Evolutionary conservation across 2,329 filamentous ascomycete species (phyloP), one percentile per base, ranked within the genome.

Genomic region (Penicillium italicum): DNA sequence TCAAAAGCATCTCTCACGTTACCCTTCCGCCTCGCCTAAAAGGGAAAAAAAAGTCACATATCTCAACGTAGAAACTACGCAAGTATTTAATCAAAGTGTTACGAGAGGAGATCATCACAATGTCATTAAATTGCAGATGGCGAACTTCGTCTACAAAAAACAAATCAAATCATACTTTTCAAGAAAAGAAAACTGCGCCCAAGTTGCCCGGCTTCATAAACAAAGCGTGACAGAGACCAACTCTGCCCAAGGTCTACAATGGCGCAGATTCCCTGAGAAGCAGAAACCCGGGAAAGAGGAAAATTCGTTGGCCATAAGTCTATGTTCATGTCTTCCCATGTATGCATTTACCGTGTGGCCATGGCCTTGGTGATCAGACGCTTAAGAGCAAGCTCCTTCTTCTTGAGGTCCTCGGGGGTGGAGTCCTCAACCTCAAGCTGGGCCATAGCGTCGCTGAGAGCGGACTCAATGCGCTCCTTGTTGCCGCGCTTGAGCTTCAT

Each of bases 391-490:
- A 99, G 83, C 85, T 99, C 94, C 88, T 97, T 96, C 91, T 97
- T 97, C 90, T 96, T 97, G 69, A 99, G 83, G 75, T 99, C 94
- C 69, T 99, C 95, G 60, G 91, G 89, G 61, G 81, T 80, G 55
- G 90, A 90, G 68, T 99, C 95, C 79, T 93, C 90, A 73, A 99
- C 82, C 86, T 99, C 94, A 63, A 99, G 89, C 80, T 95, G 89
- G 64, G 86, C 90, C 94, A 99, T 97, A 69, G 94, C 94, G 71
- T 99, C 94, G 78, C 88, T 93, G 69, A 99, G 90, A 67, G 91
- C 90, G 74, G 89, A 87, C 86, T 99, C 94, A 66, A 99, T 97
- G 89, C 96, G 97, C 81, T 97, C 92, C 89, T 96, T 96, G 85
- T 96, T 92, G 77, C 91, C 91, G 72, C 93, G 91, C 90, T 97